phyloP scores from a whole-genome alignment of 257 asterid genomes.

The Echites panduratus region DNA sequence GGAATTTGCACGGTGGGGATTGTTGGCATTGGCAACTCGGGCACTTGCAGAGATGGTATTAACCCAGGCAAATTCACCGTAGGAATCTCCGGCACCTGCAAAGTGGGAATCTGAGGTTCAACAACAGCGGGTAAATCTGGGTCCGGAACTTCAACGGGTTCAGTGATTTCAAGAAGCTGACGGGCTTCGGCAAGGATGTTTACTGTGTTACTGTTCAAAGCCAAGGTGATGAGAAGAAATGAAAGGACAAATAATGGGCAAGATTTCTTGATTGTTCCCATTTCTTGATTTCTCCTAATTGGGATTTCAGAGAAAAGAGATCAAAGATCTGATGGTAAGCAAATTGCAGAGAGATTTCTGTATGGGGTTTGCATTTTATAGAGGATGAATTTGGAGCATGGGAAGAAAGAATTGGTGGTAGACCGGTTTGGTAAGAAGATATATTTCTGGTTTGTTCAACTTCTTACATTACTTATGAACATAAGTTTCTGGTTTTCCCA shows the following conservation, averaged over 20 bases:
- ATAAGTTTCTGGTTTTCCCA: not conserved
- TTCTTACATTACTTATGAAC: not conserved
- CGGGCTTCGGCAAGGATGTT: conserved; percentile 12
- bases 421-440: conserved; percentile 16
- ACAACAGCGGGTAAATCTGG: not conserved
- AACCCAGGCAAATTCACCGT: not conserved
- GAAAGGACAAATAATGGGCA: conserved; percentile 8
- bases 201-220: conserved; percentile 4
- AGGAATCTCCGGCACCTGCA: not conserved
- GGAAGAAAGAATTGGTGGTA: conserved; percentile 1
- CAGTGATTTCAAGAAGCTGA: conserved; percentile 1
- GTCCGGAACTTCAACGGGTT: not conserved
- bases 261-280: not conserved
- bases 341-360: not conserved
- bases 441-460: conserved; percentile 18
- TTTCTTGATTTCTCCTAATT: not conserved
- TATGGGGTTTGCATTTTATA: conserved; percentile 7
- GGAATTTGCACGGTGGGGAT: conserved; percentile 5
- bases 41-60: not conserved
- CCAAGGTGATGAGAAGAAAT: conserved; percentile 16
- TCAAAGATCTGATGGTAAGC: not conserved
- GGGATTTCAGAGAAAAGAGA: not conserved
- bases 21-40: conserved; percentile 5
- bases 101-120: not conserved
- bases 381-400: not conserved